Base-by-base conservation (phyloP, 2,329 filamentous ascomycete genomes). In the Leptographium radiaticola region DNA sequence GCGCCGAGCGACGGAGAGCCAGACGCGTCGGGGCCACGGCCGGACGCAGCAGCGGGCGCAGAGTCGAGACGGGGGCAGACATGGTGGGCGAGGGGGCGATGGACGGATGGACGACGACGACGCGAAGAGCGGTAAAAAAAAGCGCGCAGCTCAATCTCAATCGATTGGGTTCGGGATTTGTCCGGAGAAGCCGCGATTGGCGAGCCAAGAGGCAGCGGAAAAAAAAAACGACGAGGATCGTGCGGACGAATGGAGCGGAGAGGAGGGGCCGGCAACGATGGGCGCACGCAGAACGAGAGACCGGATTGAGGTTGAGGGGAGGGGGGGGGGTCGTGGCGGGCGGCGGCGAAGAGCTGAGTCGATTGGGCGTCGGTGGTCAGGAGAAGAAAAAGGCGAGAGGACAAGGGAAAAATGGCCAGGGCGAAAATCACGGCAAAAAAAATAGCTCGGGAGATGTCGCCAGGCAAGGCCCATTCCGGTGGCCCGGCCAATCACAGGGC, bases 31-130 rank as follows among this genome's bases (percentile, higher is more conserved):
- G 54, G 65, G 70, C 68, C 42, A 53, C 44, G 66, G 67, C 76
- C 62, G 64, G 70, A 66, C 74, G 72, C 64, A 72, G 65, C 63
- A 72, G 62, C 56, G 71, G 72, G 59, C 71, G 72, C 63, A 55
- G 54, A 36, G 53, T 50, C 43, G 46, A 45, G 43, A 46, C 38
- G 31, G n/a, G 11, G 31, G n/a, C 33, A 51, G 43, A 39, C 48
- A 49, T 49, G 48, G 18, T 11, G 47, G 25, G 11, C 3, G 30
- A 36, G 16, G 11, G 33, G n/a, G 39, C 18, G 38, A 43, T 15
- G 43, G 38, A 43, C 10, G 43, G 43, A 45, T 30, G 53, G 30
- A 43, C 11, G 33, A 42, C 25, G 34, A 10, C 2, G 34, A 36
- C 2, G 34, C 34, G 34, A 36, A 36, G 9, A 13, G 6, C n/a